Percentiles rank a stretch among this genome's conserved stretches.
phyloP scores from a whole-genome alignment of 2,329 filamentous ascomycete species.

The Penicillium glabrum region DNA sequence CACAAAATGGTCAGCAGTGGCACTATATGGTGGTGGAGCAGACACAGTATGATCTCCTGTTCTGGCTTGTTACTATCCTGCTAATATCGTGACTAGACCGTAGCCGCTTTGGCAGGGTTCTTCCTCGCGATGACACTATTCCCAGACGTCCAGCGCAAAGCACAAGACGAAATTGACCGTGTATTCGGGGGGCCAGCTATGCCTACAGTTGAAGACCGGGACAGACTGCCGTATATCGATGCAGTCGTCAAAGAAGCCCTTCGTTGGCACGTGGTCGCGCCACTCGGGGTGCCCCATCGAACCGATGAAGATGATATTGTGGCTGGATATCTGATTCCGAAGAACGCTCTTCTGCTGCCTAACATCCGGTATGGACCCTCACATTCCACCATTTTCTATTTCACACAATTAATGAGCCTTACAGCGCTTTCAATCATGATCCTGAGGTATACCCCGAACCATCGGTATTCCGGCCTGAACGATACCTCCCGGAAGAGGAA shows the following conservation, averaged over 20 bases:
- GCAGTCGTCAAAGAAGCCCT: conserved; percentile 40
- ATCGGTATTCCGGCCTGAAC: conserved; percentile 44
- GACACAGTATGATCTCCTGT: conserved; percentile 34
- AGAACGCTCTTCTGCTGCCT: conserved; percentile 25
- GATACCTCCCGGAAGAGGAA: conserved; percentile 35
- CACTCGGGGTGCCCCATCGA: conserved; percentile 33
- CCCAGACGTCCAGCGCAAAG: conserved; percentile 52
- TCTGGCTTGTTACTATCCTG: background rate
- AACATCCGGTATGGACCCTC: conserved; percentile 36
- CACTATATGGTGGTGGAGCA: conserved; percentile 44
- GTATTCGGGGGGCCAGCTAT: conserved; percentile 35
- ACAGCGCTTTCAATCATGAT: conserved; percentile 40
- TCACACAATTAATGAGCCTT: background rate
- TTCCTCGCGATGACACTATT: conserved; percentile 54
- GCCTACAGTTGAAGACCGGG: conserved; percentile 39
- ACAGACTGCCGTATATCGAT: conserved; percentile 36
- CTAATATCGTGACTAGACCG: conserved; percentile 33
- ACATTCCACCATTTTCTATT: background rate
- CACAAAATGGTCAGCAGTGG: conserved; percentile 44
- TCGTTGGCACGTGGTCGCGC: conserved; percentile 36
- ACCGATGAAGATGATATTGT: conserved; percentile 26
- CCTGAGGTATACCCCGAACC: conserved; percentile 36
- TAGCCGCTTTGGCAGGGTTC: conserved; percentile 44
- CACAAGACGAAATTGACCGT: conserved; percentile 44
- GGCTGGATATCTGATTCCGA: conserved; percentile 31